These are phyloP conservation scores for Rutidosis leptorrhynchoides DNA, from an alignment of 129 eudicot genomes.

Conservation along the genomic window DNA sequence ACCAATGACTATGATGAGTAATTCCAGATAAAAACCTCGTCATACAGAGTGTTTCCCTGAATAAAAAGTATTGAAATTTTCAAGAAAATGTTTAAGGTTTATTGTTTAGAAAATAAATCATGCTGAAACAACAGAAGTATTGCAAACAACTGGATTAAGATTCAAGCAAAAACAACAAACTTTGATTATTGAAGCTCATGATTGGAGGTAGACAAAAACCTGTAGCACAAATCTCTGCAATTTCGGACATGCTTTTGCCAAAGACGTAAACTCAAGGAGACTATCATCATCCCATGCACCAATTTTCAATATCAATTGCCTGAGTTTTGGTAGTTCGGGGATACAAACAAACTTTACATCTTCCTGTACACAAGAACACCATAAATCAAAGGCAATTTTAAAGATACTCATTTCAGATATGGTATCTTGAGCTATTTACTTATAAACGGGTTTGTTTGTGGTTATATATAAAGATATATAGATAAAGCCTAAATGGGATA, in stretches of 20 bases:
- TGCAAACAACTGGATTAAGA: no score
- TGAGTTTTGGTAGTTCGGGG: conserved; percentile 50
- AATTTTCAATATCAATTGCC: conserved; percentile 47
- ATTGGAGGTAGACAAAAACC: conserved; percentile 29
- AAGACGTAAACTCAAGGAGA: conserved; percentile 49
- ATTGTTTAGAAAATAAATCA: no score
- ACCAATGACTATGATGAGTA: not conserved
- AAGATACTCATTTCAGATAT: not conserved
- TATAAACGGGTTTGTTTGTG: no score
- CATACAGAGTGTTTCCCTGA: conserved; percentile 1
- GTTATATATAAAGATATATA: not conserved
- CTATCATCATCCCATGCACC: conserved; percentile 57
- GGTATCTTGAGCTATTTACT: not conserved
- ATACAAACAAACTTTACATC: conserved; percentile 34
- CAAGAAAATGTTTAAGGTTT: not conserved
- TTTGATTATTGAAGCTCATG: not conserved
- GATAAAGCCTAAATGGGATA: not conserved
- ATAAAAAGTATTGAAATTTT: not conserved
- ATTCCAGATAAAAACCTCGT: conserved; percentile 12
- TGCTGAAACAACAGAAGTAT: no score
- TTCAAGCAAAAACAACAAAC: not conserved
- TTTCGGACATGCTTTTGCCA: conserved; percentile 44
- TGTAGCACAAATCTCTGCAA: conserved; percentile 55
- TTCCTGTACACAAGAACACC: conserved; percentile 34
- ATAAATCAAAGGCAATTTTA: not conserved